phyloP scores from a whole-genome alignment of 208 protist genomes.

The Leishmania turanica region DNA sequence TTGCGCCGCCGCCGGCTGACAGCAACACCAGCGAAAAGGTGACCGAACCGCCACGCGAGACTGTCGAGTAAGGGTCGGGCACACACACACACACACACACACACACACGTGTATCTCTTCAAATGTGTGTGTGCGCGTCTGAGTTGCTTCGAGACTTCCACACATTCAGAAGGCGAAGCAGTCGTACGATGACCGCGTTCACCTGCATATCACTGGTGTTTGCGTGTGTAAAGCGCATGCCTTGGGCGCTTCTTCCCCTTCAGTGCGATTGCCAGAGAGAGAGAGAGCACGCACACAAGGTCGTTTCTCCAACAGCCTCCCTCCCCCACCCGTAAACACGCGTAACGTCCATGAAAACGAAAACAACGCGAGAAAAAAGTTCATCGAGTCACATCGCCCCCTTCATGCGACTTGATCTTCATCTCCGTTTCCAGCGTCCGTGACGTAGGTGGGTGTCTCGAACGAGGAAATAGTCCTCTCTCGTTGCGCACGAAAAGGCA shows the following conservation, averaged over 20 bases:
- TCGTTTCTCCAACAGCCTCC: not conserved
- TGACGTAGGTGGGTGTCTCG: not conserved
- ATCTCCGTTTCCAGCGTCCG: not conserved
- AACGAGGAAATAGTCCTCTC: not conserved
- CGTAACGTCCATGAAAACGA: not conserved
- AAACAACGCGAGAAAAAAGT: not conserved
- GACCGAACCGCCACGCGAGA: not conserved
- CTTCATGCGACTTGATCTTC: not conserved
- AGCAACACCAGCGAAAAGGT: not conserved
- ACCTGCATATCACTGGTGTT: not conserved
- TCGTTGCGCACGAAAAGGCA: not conserved
- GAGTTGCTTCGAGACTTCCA: not conserved
- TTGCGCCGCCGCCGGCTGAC: conserved; percentile 25
- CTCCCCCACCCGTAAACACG: not conserved
- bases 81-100: not conserved
- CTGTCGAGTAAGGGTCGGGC: not conserved
- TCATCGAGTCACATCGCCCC: not conserved
- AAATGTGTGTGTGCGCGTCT: not conserved
- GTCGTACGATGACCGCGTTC: not conserved
- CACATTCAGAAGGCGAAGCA: not conserved
- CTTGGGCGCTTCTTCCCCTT: not conserved
- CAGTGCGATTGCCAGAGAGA: not conserved
- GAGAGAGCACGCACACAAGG: not conserved
- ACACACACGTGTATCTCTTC: not conserved
- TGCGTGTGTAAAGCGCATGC: not conserved